These are phyloP conservation scores for Cicer judaicum DNA, from an alignment of 306 rosid species.

Conservation along the genomic window DNA sequence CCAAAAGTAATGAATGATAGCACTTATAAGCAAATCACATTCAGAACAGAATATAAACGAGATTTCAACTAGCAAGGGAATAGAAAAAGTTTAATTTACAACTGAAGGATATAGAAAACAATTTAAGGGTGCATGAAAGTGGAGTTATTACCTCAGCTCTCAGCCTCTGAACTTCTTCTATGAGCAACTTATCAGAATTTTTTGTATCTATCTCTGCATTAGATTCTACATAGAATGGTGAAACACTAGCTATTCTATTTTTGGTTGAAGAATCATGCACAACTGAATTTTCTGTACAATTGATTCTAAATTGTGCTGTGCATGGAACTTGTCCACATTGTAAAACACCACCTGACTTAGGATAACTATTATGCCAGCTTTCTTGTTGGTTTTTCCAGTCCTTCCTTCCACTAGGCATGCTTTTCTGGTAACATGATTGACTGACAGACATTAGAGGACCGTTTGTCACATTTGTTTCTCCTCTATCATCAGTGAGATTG, in stretches of 20 bases:
- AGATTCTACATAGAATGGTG: background rate
- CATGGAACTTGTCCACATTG: constrained; percentile 86
- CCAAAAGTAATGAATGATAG: constrained; percentile 37
- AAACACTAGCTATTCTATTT: too few relatives aligned
- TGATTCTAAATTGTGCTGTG: constrained; percentile 52
- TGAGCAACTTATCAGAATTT: constrained; percentile 56
- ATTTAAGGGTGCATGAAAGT: background rate
- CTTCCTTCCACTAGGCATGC: constrained; percentile 60
- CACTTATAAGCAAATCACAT: constrained; percentile 10
- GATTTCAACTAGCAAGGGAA: constrained; percentile 3
- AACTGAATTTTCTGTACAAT: constrained; percentile 52
- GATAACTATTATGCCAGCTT: constrained; percentile 49
- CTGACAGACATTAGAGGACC: constrained; percentile 52
- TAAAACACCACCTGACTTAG: constrained; percentile 50
- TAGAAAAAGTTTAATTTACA: constrained; percentile 29
- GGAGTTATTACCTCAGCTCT: constrained; percentile 63
- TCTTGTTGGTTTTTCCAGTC: constrained; percentile 55
- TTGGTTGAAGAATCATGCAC: background rate
- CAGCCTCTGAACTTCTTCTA: constrained; percentile 68
- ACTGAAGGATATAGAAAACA: background rate
- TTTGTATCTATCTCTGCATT: constrained; percentile 45
- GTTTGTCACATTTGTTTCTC: constrained; percentile 54
- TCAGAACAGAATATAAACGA: constrained; percentile 4
- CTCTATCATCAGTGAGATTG: constrained; percentile 60
- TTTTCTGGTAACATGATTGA: constrained; percentile 61